Conservation (phyloP, 306 rosid species). For the Canavalia gladiata region DNA sequence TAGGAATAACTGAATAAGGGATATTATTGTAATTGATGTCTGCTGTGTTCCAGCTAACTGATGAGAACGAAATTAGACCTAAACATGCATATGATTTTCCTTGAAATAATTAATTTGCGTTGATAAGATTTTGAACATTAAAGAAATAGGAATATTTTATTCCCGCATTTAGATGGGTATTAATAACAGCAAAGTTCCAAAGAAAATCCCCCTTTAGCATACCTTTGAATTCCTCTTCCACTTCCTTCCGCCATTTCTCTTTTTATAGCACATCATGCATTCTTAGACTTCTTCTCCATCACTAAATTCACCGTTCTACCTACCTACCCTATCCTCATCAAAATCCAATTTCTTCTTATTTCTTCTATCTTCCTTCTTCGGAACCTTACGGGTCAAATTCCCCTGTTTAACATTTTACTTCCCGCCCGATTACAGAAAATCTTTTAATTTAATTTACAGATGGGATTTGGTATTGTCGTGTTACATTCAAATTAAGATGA, state of each 20-base stretch:
- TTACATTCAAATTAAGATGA: neutral
- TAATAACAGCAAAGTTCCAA: too few relatives aligned
- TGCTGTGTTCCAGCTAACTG: too few relatives aligned
- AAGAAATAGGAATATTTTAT: too few relatives aligned
- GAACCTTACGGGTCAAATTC: conserved; percentile 9
- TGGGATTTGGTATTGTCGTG: neutral
- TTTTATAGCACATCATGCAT: neutral
- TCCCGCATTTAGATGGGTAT: too few relatives aligned
- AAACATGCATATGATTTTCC: too few relatives aligned
- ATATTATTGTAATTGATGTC: neutral
- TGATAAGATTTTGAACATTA: too few relatives aligned
- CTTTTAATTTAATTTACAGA: neutral
- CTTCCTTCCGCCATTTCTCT: too few relatives aligned
- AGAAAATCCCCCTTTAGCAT: too few relatives aligned
- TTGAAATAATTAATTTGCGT: neutral
- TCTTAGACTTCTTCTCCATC: neutral
- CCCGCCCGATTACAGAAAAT: neutral
- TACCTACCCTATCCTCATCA: neutral
- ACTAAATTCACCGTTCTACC: neutral
- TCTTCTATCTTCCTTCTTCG: neutral
- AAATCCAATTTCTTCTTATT: neutral
- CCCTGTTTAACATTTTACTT: neutral
- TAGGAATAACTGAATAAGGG: too few relatives aligned
- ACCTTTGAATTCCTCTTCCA: neutral
- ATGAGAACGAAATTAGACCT: too few relatives aligned